Base-by-base conservation (phyloP, 345 rosid genomes). In the Garcia nutans region DNA sequence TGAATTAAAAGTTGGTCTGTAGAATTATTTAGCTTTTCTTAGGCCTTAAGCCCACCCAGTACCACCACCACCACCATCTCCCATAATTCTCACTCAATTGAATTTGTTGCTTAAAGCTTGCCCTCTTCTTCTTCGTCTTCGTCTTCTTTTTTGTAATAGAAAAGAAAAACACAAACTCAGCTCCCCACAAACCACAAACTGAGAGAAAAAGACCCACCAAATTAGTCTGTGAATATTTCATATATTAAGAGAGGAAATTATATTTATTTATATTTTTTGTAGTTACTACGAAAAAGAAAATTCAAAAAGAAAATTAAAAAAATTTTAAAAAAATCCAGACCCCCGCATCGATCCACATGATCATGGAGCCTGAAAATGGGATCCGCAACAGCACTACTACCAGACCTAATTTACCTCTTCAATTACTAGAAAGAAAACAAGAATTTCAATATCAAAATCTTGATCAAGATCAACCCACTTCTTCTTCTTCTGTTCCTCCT, bases 341-440 rank as follows among this genome's bases (percentile, higher is more conserved):
- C 61, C 81, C 74, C 81, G 52, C 84, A 58, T 23, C 31, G 31
- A 28, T 28, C 70, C 68, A 79, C 76, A 82, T 84, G 86, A 89
- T 76, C 86, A 92, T 93, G 97, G 97, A 91, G 71, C 86, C 74
- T 70, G 90, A 89, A 81, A 90, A 88, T 84, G 86, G 86, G 79
- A 83, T 84, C 81, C 88, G 88, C 70, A 81, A 90, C 79, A 86
- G 83, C 41, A 4, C 41, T 37, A 37, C 41, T 3, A 37, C 6
- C 69, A 82, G 93, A 82, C 91, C 90, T 1, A 93, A 88, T 81
- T 89, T 93, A 82, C 94, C 96, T 50, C 87, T 93, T 63, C 96
- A 93, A 73, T 89, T 93, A 75, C 87, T 93, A 70, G 94, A 91
- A 65, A 82, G 71, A 76, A 79, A 78, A 49, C 81, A 86, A 12